Percentiles rank a stretch among this genome's conserved stretches.
Evolutionary conservation across 2,329 filamentous ascomycete species (phyloP).

Genomic region (Pseudogymnoascus sp.): DNA sequence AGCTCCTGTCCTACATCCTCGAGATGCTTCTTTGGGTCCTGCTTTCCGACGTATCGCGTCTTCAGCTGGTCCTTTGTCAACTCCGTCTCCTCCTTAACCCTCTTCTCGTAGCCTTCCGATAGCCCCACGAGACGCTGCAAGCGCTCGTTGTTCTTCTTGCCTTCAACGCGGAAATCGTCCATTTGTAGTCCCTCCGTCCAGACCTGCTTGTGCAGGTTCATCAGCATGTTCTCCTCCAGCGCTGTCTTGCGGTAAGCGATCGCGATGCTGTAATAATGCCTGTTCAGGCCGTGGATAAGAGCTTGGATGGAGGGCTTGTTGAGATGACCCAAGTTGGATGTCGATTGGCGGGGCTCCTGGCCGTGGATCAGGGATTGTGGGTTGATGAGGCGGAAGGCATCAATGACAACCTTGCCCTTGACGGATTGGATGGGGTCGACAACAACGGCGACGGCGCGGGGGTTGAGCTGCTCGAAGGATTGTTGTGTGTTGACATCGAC

Average conservation of each 20-base stretch:
- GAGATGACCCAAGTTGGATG: slow-evolving; percentile 92
- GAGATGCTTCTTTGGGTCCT: slow-evolving; percentile 98
- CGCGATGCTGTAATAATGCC: slow-evolving; percentile 98
- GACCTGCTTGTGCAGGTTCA: slow-evolving; percentile 99
- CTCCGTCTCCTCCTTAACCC: slow-evolving; percentile 97
- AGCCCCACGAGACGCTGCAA: slow-evolving; percentile 81
- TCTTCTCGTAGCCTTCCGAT: slow-evolving; percentile 95
- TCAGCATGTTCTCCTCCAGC: slow-evolving; percentile 98
- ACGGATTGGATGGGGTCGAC: slow-evolving; percentile 98
- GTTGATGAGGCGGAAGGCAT: slow-evolving; percentile 97
- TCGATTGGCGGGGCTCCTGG: slow-evolving; percentile 94
- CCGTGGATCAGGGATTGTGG: slow-evolving; percentile 96
- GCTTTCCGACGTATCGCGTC: slow-evolving; percentile 97
- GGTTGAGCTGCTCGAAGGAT: slow-evolving; percentile 97
- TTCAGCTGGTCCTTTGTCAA: slow-evolving; percentile 95
- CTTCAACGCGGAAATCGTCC: slow-evolving; percentile 87
- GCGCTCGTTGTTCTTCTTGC: slow-evolving; percentile 75
- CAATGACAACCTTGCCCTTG: slow-evolving; percentile 98
- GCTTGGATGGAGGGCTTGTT: slow-evolving; percentile 99
- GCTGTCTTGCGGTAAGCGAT: slow-evolving; percentile 98
- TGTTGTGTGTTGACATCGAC: slow-evolving; percentile 99
- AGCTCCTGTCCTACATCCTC: slow-evolving; percentile 93
- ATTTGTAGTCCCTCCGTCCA: slow-evolving; percentile 98
- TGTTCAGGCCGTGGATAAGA: slow-evolving; percentile 93
- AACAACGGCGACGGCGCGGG: slow-evolving; percentile 92